A percentile compares a stretch with the other conserved stretches of the same genome.
Conservation (phyloP, 2,329 filamentous ascomycete species). For the Fusarium hainanense region DNA sequence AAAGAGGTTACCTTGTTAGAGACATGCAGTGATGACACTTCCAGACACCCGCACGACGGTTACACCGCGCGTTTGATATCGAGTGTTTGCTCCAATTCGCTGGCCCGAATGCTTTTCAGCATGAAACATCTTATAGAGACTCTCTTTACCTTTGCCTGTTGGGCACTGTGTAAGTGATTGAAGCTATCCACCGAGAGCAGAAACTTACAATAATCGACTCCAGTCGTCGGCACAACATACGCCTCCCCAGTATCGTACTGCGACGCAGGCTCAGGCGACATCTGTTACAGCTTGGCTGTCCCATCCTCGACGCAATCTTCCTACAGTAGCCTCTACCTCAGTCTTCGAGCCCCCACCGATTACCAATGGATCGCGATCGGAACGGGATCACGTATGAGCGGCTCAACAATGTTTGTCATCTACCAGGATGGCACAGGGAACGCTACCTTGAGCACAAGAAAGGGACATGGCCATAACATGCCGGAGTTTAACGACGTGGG, state of each 20-base stretch:
- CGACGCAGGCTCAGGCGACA: not conserved
- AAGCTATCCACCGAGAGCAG: rapidly evolving
- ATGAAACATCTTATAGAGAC: not conserved
- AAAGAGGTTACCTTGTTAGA: not conserved
- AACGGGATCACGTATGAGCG: conserved; percentile 2
- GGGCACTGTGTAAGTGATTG: not conserved
- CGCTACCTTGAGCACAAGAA: conserved; percentile 1
- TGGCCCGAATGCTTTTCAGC: rapidly evolving
- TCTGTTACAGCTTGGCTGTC: conserved; percentile 11
- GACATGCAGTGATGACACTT: not conserved
- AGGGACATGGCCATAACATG: not conserved
- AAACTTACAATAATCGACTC: rapidly evolving
- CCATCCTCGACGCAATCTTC: no score
- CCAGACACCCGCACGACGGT: not conserved
- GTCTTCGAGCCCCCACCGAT: not conserved
- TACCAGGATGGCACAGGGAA: conserved; percentile 7
- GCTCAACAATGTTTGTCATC: not conserved
- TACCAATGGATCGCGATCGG: conserved; percentile 13
- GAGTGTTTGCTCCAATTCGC: not conserved
- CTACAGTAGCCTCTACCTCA: no score
- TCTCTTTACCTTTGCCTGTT: not conserved
- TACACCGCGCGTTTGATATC: not conserved
- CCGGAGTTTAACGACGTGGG: not conserved
- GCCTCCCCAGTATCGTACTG: not conserved
- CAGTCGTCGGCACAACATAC: not conserved